Evolutionary conservation across 108 stramenopile genomes (phyloP).

Genomic region (Nitzschia palea): DNA sequence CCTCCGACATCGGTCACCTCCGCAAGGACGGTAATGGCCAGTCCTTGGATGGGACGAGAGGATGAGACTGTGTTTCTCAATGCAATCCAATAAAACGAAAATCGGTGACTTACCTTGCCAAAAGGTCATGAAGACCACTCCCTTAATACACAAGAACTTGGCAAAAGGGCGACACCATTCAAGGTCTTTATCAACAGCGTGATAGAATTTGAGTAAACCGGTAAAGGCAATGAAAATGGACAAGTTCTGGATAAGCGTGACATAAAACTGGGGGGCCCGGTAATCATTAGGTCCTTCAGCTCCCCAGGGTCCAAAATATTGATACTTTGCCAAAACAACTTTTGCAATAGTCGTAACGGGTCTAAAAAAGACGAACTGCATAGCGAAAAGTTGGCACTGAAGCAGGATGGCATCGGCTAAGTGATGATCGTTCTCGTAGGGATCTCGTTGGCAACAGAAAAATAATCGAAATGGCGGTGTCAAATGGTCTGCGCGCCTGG

Average conservation of each 20-base stretch:
- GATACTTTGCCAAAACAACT: constrained; percentile 63
- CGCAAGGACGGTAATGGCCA: constrained; percentile 69
- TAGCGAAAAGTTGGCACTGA: constrained; percentile 88
- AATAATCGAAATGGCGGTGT: constrained; percentile 57
- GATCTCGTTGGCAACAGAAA: constrained; percentile 43
- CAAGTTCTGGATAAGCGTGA: constrained; percentile 78
- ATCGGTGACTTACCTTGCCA: no score
- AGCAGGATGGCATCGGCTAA: constrained; percentile 78
- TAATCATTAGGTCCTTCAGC: constrained; percentile 59
- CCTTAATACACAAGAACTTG: constrained; percentile 77
- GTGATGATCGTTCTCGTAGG: constrained; percentile 53
- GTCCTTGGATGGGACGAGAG: no score
- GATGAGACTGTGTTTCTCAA: no score
- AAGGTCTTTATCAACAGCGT: constrained; percentile 85
- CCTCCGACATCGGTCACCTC: constrained; percentile 68
- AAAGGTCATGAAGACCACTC: constrained; percentile 91
- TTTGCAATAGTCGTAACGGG: constrained; percentile 71
- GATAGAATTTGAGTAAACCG: constrained; percentile 91
- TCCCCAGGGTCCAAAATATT: constrained; percentile 64
- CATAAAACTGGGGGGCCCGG: constrained; percentile 75
- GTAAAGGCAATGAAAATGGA: constrained; percentile 86
- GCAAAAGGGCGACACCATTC: constrained; percentile 91
- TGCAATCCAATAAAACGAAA: no score
- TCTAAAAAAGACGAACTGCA: constrained; percentile 90
- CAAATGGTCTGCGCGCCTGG: constrained; percentile 62